Evolutionary conservation across 2,329 filamentous ascomycete genomes (phyloP).

Genomic region (Didymella segeticola): DNA sequence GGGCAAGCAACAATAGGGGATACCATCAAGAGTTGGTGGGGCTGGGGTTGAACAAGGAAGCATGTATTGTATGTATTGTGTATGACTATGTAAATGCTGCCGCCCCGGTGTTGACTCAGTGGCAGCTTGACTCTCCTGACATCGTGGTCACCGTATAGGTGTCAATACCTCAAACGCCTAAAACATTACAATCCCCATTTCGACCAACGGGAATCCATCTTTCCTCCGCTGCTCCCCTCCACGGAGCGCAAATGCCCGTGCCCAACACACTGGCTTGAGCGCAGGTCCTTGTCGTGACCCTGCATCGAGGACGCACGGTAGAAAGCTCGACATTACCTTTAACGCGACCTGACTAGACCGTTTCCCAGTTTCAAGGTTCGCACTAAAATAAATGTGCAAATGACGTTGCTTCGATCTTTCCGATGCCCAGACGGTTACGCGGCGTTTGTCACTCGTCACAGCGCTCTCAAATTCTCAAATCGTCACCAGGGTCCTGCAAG

Average conservation of each 20-base stretch:
- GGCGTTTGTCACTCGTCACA: background rate
- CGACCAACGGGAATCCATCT: background rate
- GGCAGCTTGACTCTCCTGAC: background rate
- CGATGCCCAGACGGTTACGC: background rate
- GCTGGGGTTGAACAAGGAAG: constrained; percentile 38
- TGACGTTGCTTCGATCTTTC: background rate
- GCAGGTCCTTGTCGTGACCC: background rate
- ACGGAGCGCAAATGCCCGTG: background rate
- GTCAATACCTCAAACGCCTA: background rate
- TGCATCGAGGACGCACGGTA: background rate
- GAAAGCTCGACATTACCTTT: background rate
- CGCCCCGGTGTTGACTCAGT: background rate
- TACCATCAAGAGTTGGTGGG: constrained; percentile 47
- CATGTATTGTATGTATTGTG: constrained; percentile 15
- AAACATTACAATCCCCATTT: background rate
- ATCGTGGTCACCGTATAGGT: background rate
- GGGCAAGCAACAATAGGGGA: constrained; percentile 49
- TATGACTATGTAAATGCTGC: constrained; percentile 8
- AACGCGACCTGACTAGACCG: background rate
- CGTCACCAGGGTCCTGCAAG: background rate
- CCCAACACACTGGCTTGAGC: background rate
- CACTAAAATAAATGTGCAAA: background rate
- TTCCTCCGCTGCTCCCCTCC: background rate
- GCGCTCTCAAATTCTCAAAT: background rate
- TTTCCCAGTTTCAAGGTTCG: background rate